Conservation (phyloP, 176 grass and related monocot genomes). For the Eragrostis curvula region DNA sequence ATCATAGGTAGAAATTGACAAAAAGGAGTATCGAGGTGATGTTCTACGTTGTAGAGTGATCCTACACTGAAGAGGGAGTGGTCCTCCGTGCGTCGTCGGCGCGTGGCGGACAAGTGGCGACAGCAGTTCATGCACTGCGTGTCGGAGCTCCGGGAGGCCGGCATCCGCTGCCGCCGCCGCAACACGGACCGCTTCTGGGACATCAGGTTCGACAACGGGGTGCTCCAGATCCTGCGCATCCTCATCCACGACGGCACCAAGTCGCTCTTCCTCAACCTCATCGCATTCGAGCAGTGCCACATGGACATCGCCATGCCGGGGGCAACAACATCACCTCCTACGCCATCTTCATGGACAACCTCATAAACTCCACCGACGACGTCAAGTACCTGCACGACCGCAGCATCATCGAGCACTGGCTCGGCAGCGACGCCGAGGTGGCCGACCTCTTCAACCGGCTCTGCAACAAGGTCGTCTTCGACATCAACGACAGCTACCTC, state of each 20-base stretch:
- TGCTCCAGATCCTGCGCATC: conserved; percentile 79
- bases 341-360: conserved; percentile 99
- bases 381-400: conserved; percentile 92
- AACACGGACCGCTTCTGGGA: conserved; percentile 98
- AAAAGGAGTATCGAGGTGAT: no score
- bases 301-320: conserved; percentile 57
- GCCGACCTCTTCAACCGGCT: conserved; percentile 86
- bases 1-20: no score
- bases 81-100: conserved; percentile 51
- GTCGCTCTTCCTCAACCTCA: conserved; percentile 89
- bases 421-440: conserved; percentile 90
- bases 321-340: conserved; percentile 91
- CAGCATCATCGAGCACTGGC: conserved; percentile 96
- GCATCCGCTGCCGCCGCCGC: conserved; percentile 68
- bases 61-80: no score
- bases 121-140: conserved; percentile 95
- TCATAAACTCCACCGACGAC: conserved; percentile 92
- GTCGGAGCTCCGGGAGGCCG: conserved; percentile 79
- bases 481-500: conserved; percentile 94
- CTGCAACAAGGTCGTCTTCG: conserved; percentile 93
- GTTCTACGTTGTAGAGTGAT: no score
- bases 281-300: conserved; percentile 96
- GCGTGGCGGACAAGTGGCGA: conserved; percentile 79
- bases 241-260: conserved; percentile 95
- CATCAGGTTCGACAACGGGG: conserved; percentile 77